Evolutionary conservation across 495 filamentous ascomycete genomes (phyloP), one percentile per base, ranked within the genome.

Genomic region (Lasiosphaeriaceae sp.): DNA sequence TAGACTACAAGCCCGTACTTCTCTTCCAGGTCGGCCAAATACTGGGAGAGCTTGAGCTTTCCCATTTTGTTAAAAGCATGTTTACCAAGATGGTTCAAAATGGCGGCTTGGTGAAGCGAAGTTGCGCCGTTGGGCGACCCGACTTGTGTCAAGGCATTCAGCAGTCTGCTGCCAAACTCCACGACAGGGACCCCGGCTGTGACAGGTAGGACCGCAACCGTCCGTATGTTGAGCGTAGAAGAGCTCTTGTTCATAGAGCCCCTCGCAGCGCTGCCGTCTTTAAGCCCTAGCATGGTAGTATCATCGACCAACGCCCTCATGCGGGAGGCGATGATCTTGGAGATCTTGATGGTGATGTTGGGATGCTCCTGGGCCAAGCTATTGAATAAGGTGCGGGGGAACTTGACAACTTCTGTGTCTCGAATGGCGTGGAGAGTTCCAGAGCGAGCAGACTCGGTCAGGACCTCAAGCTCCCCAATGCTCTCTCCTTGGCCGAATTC

Each of bases 41-140:
- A 97, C 57, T 97, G 94, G 12, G 94, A 89, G 16, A 98, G 76
- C 71, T 96, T 97, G 31, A 98, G 78, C 66, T 96, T 97, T 2
- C 94, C 94, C 89, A 98, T 97, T 56, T 87, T 87, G 70, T 88
- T 97, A 66, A 98, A 98, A 3, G 95, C 95, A 70, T 97, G 92
- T 50, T 93, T 83, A 5, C 94, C 94, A 1, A 98, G 80, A 66
- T 97, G 95, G 58, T 95, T 95, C 57, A 97, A 66, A 60, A 98
- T 96, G 0, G 91, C 90, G 5, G 90, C 85, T 71, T 97, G 95
- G 63, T 96, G 96, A 14, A 98, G 78, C 0, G 90, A 93, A 0
- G 91, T 96, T 20, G 96, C 91, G 2, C 92, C 92, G 61, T 96
- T 91, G 6, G 85, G 81, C 1, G 90, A 85, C 2, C 93, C 92